Percentiles rank a stretch among this genome's conserved stretches.
phyloP scores from a whole-genome alignment of 768 basidiomycete species.

The Lentinula aciculospora region DNA sequence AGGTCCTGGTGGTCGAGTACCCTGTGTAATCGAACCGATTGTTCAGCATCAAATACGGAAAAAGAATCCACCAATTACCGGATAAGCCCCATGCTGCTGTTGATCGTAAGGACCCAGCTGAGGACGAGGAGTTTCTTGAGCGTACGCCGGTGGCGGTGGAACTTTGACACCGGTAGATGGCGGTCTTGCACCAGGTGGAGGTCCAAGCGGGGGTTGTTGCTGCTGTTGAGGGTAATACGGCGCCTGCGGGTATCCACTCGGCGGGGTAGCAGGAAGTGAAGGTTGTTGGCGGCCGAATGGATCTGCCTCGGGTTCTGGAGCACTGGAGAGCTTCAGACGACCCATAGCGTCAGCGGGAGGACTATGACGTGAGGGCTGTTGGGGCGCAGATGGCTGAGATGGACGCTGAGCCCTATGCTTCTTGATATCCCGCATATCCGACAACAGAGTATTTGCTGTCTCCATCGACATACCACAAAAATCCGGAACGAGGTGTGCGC shows the following conservation, averaged over 20 bases:
- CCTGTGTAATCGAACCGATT: conserved; percentile 13
- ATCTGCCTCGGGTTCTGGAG: conserved; percentile 30
- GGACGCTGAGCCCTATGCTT: conserved; percentile 43
- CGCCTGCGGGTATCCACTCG: conserved; percentile 37
- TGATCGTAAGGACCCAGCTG: conserved; percentile 27
- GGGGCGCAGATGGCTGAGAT: conserved; percentile 27
- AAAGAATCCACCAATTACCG: conserved; percentile 17
- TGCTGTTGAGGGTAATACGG: conserved; percentile 31
- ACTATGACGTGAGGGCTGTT: conserved; percentile 24
- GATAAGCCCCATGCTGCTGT: conserved; percentile 11
- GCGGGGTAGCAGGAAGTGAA: conserved; percentile 18
- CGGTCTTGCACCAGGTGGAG: conserved; percentile 27
- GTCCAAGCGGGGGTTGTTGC: conserved; percentile 10
- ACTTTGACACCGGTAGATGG: conserved; percentile 35
- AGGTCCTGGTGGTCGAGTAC: conserved; percentile 15
- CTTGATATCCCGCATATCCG: conserved; percentile 91
- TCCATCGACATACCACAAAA: conserved; percentile 99
- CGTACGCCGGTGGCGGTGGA: conserved; percentile 39
- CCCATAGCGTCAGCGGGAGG: conserved; percentile 33
- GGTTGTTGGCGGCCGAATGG: conserved; percentile 32
- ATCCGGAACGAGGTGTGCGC: conserved; percentile 96
- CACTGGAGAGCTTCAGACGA: conserved; percentile 36
- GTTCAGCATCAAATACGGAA: not conserved
- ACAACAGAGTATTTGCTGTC: conserved; percentile 89
- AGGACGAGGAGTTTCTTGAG: conserved; percentile 28